Percentiles rank a stretch among this genome's conserved stretches.
These are phyloP conservation scores for Exutisphaerella laricina DNA, from an alignment of 2,329 filamentous ascomycete species.

Conservation along the genomic window DNA sequence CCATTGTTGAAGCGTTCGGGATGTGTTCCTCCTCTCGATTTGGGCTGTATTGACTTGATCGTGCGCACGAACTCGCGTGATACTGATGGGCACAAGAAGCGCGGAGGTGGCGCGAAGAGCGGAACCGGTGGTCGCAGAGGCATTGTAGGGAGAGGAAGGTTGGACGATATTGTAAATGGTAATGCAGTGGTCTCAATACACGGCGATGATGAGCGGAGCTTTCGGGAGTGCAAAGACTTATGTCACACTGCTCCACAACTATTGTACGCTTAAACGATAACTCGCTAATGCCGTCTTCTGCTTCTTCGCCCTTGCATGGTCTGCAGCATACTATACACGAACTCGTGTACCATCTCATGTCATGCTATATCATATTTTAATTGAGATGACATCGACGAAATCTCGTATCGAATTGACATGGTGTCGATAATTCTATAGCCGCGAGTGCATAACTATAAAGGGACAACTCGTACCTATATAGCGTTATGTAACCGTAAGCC, in stretches of 20 bases:
- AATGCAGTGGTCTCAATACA: not conserved
- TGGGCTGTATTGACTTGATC: constrained; percentile 50
- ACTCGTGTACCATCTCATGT: no score
- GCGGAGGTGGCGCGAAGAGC: constrained; percentile 28
- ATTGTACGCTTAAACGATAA: no score
- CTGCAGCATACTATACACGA: no score
- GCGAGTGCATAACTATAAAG: no score
- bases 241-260: no score
- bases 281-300: no score
- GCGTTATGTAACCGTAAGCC: no score
- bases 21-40: constrained; percentile 38
- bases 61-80: constrained; percentile 34
- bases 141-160: constrained; percentile 25
- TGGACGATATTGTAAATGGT: not conserved
- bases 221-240: not conserved
- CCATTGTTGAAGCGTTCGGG: constrained; percentile 50
- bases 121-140: constrained; percentile 22
- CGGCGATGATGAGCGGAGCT: not conserved
- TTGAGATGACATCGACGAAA: not conserved
- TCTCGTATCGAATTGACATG: not conserved
- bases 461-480: no score
- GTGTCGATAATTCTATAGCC: no score
- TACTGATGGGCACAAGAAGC: constrained; percentile 31
- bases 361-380: not conserved
- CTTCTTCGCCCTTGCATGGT: not conserved